Percentiles rank a stretch among this genome's conserved stretches.
Conservation (phyloP, 768 basidiomycete genomes). For the Rhodotorula babjevae region DNA sequence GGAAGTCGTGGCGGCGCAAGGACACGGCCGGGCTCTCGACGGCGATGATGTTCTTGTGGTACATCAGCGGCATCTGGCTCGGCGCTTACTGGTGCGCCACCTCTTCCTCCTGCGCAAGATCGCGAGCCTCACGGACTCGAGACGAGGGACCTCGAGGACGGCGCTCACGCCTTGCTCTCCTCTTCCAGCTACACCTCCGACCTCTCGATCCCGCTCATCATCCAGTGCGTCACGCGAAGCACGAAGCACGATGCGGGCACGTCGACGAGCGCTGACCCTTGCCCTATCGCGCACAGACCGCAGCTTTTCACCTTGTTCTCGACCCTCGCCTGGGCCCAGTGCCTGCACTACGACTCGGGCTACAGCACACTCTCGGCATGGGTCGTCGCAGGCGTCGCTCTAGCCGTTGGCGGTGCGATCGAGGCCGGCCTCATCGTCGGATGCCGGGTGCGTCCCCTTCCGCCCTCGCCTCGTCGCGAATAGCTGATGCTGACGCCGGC, state of each 20-base stretch:
- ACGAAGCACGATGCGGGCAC: no score
- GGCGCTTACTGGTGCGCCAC: conserved; percentile 60
- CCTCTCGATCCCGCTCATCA: conserved; percentile 66
- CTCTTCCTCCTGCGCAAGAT: neutral
- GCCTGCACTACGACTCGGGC: conserved; percentile 60
- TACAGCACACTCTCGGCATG: conserved; percentile 48
- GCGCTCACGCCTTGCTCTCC: no score
- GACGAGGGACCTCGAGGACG: no score
- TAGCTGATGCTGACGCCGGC: neutral
- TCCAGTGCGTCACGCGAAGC: no score
- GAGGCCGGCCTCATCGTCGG: conserved; percentile 62
- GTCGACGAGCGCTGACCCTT: no score
- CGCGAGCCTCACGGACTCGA: no score
- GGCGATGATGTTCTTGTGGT: conserved; percentile 57
- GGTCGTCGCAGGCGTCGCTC: conserved; percentile 49
- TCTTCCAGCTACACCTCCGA: conserved; percentile 50
- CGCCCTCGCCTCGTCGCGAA: neutral
- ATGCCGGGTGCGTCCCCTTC: conserved; percentile 52
- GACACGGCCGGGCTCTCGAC: conserved; percentile 66
- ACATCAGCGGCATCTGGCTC: conserved; percentile 53
- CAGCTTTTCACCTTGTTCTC: conserved; percentile 58
- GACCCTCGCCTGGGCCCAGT: conserved; percentile 65
- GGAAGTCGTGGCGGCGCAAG: conserved; percentile 66
- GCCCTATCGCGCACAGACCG: no score
- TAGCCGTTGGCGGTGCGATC: conserved; percentile 56